Evolutionary conservation across 106 monocot species (phyloP).

Genomic region (Dendrobium officinale): DNA sequence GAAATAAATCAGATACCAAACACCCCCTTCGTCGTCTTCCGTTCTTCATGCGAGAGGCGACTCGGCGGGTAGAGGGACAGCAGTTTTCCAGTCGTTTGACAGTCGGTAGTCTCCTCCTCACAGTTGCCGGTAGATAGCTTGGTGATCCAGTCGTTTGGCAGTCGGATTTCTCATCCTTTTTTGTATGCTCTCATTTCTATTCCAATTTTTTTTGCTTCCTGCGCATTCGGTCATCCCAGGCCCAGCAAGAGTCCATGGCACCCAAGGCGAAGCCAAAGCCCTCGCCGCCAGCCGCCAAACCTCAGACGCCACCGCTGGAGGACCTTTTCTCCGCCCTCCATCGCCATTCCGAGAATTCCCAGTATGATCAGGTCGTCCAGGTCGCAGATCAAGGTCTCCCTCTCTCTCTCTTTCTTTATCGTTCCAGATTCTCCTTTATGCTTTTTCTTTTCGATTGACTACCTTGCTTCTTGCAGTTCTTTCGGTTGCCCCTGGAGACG

Average conservation of each 20-base stretch:
- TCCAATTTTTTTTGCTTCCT: not conserved
- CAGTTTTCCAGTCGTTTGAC: too few relatives aligned
- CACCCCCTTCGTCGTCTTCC: too few relatives aligned
- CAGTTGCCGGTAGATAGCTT: too few relatives aligned
- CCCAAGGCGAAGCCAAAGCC: constrained; percentile 39
- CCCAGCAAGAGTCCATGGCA: constrained; percentile 22
- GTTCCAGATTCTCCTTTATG: not conserved
- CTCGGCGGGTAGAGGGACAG: too few relatives aligned
- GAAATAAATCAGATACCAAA: too few relatives aligned
- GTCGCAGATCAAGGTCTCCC: constrained; percentile 76
- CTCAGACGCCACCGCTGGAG: constrained; percentile 32
- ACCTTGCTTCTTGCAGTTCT: constrained; percentile 33
- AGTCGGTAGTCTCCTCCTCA: too few relatives aligned
- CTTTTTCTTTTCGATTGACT: not conserved
- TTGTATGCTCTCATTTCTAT: too few relatives aligned
- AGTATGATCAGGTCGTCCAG: constrained; percentile 51
- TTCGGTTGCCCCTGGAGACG: constrained; percentile 56
- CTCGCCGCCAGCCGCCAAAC: constrained; percentile 10
- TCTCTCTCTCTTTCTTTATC: not conserved
- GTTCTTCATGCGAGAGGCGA: too few relatives aligned
- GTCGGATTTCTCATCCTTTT: too few relatives aligned
- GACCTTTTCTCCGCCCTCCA: constrained; percentile 72
- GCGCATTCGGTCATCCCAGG: too few relatives aligned
- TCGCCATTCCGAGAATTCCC: constrained; percentile 42
- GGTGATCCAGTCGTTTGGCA: too few relatives aligned